Evolutionary conservation across 2,329 filamentous ascomycete genomes (phyloP).

Genomic region (Colletotrichum sp.): DNA sequence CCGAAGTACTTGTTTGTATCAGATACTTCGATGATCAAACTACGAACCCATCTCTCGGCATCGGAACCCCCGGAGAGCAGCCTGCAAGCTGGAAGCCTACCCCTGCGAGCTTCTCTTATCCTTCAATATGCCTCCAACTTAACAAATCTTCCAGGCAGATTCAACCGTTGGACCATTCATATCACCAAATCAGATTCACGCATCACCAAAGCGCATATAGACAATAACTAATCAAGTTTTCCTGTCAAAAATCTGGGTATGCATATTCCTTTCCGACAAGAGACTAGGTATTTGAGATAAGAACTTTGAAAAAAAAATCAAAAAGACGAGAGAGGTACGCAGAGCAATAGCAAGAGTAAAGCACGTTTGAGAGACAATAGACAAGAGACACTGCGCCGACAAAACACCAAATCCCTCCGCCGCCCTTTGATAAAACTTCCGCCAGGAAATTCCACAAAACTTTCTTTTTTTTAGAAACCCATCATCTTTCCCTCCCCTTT

Average conservation of each 20-base stretch:
- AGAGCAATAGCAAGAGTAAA: neutral
- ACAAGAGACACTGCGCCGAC: slow-evolving; percentile 13
- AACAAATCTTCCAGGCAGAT: neutral
- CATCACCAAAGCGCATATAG: neutral
- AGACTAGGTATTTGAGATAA: slow-evolving; percentile 20
- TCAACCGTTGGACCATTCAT: rapidly evolving
- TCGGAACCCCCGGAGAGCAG: rapidly evolving
- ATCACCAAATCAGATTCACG: neutral
- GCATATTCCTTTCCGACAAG: slow-evolving; percentile 17
- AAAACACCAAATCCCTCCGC: slow-evolving; percentile 15
- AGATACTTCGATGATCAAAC: neutral
- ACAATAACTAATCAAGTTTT: neutral
- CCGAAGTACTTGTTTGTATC: too few species aligned
- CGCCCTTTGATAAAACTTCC: neutral
- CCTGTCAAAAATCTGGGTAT: slow-evolving; percentile 12
- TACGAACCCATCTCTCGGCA: neutral
- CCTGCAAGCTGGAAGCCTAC: too few species aligned
- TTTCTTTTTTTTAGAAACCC: slow-evolving; percentile 15
- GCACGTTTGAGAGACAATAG: neutral
- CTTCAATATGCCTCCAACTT: too few species aligned
- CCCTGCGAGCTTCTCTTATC: too few species aligned
- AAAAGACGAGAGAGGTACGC: neutral
- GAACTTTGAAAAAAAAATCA: neutral
- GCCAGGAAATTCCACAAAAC: slow-evolving; percentile 25
- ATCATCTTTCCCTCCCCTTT: neutral